A percentile compares a stretch with the other conserved stretches of the same genome.
Evolutionary conservation across 2,329 filamentous ascomycete species (phyloP).

Genomic region (Bimuria novae-zelandiae): DNA sequence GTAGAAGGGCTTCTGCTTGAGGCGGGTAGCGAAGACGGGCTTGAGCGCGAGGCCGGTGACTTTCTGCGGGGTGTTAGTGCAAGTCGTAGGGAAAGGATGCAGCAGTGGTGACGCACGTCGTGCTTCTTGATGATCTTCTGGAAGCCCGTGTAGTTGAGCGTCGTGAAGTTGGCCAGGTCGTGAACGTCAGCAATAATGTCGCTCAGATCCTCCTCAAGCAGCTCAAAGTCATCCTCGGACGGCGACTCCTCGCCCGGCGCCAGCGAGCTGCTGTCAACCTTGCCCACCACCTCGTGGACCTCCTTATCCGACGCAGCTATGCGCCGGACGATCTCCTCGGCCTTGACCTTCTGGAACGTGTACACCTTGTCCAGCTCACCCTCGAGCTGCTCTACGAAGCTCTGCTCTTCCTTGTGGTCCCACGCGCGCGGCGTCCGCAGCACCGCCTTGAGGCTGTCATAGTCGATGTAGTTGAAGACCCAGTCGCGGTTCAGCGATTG

Average conservation of each 20-base stretch:
- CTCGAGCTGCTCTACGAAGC: conserved; percentile 86
- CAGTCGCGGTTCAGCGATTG: conserved; percentile 97
- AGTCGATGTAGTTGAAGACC: conserved; percentile 97
- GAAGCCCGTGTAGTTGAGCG: conserved; percentile 98
- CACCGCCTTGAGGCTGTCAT: conserved; percentile 87
- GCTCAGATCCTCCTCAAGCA: conserved; percentile 91
- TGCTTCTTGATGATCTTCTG: conserved; percentile 99
- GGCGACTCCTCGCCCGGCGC: conserved; percentile 50
- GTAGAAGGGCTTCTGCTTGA: conserved; percentile 97
- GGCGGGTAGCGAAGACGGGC: conserved; percentile 90
- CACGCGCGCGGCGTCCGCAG: conserved; percentile 80
- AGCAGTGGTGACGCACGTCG: conserved; percentile 65
- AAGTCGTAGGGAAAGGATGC: neutral
- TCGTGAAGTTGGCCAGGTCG: conserved; percentile 96
- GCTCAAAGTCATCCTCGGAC: conserved; percentile 88
- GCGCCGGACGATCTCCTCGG: conserved; percentile 89
- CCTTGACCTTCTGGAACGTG: conserved; percentile 96
- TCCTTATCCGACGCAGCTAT: conserved; percentile 88
- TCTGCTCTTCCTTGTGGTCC: conserved; percentile 89
- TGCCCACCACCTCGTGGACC: conserved; percentile 82
- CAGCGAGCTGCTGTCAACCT: conserved; percentile 57
- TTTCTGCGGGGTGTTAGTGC: conserved; percentile 65
- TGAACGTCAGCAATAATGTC: conserved; percentile 99
- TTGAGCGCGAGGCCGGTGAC: conserved; percentile 89
- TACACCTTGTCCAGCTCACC: conserved; percentile 96